Percentiles rank a stretch among this genome's conserved stretches.
These are phyloP conservation scores for Onygenales sp. DNA, from an alignment of 2,329 filamentous ascomycete species.

Conservation along the genomic window DNA sequence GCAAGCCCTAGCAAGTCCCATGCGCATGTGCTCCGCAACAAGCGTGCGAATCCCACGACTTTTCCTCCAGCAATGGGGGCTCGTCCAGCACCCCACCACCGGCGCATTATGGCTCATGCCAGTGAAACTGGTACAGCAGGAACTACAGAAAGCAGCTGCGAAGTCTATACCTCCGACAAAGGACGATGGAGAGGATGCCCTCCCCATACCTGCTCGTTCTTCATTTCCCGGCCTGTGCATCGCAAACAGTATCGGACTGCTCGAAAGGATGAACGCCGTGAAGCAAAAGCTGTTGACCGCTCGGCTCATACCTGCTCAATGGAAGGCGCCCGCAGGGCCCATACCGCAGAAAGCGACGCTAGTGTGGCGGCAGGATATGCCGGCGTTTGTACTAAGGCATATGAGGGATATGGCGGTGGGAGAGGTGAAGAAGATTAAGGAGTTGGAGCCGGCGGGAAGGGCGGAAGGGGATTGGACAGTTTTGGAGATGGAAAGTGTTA, in stretches of 20 bases:
- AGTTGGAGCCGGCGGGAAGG: constrained; percentile 10
- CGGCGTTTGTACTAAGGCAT: constrained; percentile 28
- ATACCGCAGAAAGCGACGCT: constrained; percentile 21
- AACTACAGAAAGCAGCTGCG: constrained; percentile 11
- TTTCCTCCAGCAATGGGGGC: constrained; percentile 26
- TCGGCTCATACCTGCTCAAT: constrained; percentile 9
- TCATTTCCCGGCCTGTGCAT: constrained; percentile 1
- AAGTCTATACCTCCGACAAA: not conserved
- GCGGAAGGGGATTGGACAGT: constrained; percentile 18
- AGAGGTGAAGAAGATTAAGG: constrained; percentile 25
- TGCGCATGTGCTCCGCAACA: constrained; percentile 25
- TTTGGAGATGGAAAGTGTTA: constrained; percentile 14
- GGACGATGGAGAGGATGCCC: not conserved
- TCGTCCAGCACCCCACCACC: constrained; percentile 22
- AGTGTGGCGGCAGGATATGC: constrained; percentile 41
- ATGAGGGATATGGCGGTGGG: constrained; percentile 28
- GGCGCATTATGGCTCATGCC: constrained; percentile 25
- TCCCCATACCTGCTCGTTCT: not conserved
- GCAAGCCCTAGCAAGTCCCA: constrained; percentile 26
- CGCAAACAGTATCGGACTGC: not conserved
- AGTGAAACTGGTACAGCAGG: constrained; percentile 21
- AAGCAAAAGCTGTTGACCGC: constrained; percentile 6
- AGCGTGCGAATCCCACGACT: constrained; percentile 23
- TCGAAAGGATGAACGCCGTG: not conserved
- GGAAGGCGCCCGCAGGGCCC: constrained; percentile 25